phyloP scores from a whole-genome alignment of 768 basidiomycete species.

The Cystofilobasidium ferigula region DNA sequence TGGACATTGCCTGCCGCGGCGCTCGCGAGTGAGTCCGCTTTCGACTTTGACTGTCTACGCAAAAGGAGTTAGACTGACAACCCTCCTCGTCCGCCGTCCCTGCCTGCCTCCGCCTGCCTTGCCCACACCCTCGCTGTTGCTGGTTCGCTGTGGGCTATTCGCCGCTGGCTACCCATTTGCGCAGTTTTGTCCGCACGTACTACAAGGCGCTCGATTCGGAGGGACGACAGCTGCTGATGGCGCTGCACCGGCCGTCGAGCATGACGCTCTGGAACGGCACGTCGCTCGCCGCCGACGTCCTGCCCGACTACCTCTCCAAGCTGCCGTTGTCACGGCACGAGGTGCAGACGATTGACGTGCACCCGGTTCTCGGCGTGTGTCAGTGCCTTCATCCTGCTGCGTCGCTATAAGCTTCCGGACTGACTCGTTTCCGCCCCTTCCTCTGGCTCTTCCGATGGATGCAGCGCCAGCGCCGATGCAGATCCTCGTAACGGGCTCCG shows the following conservation, averaged over 20 bases:
- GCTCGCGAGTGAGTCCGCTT: conserved; percentile 24
- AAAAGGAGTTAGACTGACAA: not conserved
- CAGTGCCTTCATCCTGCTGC: not conserved
- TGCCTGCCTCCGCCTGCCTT: not conserved
- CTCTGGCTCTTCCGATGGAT: not conserved
- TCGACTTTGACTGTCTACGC: too few relatives aligned
- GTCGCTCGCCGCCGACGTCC: conserved; percentile 16
- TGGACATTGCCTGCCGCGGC: conserved; percentile 23
- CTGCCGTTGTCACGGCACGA: conserved; percentile 21
- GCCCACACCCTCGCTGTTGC: too few relatives aligned
- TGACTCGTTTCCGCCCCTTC: not conserved
- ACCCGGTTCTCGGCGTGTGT: conserved; percentile 26
- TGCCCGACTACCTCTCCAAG: conserved; percentile 19
- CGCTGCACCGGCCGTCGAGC: conserved; percentile 11
- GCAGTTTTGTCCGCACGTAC: conserved; percentile 25
- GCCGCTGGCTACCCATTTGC: too few relatives aligned
- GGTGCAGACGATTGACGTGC: conserved; percentile 25
- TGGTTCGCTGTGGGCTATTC: too few relatives aligned
- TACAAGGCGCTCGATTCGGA: conserved; percentile 21
- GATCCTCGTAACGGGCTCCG: conserved; percentile 15
- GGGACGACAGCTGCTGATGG: conserved; percentile 12
- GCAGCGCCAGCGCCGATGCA: conserved; percentile 24
- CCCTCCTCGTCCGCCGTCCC: not conserved
- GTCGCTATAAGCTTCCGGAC: not conserved
- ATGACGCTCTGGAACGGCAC: conserved; percentile 23